Evolutionary conservation across 2,329 filamentous ascomycete species (phyloP), one percentile per base, ranked within the genome.

Genomic region (Diaporthe sp.): DNA sequence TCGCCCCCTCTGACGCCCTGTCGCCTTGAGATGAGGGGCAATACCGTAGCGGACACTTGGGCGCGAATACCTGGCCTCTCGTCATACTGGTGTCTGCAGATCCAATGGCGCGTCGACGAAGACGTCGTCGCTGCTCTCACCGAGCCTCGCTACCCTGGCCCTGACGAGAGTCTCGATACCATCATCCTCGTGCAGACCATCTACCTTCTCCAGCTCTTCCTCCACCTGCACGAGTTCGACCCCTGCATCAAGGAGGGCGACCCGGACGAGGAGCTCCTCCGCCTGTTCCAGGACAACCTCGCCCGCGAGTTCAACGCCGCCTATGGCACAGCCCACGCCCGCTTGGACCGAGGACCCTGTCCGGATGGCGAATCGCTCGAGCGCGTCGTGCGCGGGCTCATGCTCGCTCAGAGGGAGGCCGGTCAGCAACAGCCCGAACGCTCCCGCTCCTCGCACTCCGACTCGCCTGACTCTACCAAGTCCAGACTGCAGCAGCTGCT

Each of bases 111-210:
- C 55, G 72, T 76, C 46, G 75, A 76, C 70, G 75, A 76, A 57
- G 75, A 76, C 53, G 61, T 76, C 73, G 71, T 76, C 70, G 75
- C 73, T 31, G 73, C 75, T 3, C 68, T 76, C 44, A 75, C 73
- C 22, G 75, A 76, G 62, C 75, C 75, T 22, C 75, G 73, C 53
- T 76, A 73, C 39, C 75, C 75, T 5, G 74, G 71, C 7, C 68
- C 75, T 22, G 75, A 76, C 34, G 68, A 76, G 17, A 68, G 68
- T 49, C 70, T 76, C 55, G 75, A 76, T 28, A 76, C 75, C 70
- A 76, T 76, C 73, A 73, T 76, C 46, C 73, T 76, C 44, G 75
- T 74, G 37, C 75, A 76, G 70, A 76, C 75, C 73, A 70, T 76
- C 42, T 75, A 76, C 62, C 75, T 76, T 22, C 74, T 74, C 46